These are phyloP conservation scores for Piromyces sp. DNA, from an alignment of 192 early-diverging fungal genomes.

Conservation along the genomic window DNA sequence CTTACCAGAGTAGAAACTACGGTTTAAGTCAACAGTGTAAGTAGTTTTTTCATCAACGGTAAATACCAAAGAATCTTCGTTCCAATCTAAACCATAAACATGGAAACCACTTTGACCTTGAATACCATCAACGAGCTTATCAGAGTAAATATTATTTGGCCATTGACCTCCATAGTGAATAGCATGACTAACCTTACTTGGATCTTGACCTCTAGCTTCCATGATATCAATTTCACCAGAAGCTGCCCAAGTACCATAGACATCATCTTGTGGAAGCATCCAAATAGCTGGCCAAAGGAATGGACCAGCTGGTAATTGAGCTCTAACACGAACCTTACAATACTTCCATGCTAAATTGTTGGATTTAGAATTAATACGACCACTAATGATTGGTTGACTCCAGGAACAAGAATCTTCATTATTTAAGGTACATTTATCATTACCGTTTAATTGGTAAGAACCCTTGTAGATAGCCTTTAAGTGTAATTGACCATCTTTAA, in stretches of 20 bases:
- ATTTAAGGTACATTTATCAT: not conserved
- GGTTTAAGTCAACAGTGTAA: not conserved
- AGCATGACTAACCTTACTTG: not conserved
- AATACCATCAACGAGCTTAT: not conserved
- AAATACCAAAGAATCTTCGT: not conserved
- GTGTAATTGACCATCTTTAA: not conserved
- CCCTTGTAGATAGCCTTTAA: not conserved
- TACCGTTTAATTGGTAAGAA: not conserved
- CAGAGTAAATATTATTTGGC: not conserved
- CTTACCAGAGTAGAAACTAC: not conserved
- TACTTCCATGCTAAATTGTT: not conserved
- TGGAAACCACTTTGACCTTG: not conserved
- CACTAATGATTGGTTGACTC: not conserved
- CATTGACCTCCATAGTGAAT: not conserved
- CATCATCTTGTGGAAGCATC: not conserved
- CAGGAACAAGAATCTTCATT: not conserved
- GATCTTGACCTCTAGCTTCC: not conserved
- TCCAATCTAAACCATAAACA: not conserved
- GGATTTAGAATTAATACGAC: not conserved
- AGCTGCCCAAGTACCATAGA: not conserved
- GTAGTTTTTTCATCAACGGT: not conserved
- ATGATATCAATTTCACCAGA: not conserved
- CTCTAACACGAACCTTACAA: not conserved
- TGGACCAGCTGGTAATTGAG: not conserved
- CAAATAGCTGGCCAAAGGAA: slow-evolving; percentile 1